phyloP scores from a whole-genome alignment of 2,329 filamentous ascomycete species.

The Blumeriella jaapii region DNA sequence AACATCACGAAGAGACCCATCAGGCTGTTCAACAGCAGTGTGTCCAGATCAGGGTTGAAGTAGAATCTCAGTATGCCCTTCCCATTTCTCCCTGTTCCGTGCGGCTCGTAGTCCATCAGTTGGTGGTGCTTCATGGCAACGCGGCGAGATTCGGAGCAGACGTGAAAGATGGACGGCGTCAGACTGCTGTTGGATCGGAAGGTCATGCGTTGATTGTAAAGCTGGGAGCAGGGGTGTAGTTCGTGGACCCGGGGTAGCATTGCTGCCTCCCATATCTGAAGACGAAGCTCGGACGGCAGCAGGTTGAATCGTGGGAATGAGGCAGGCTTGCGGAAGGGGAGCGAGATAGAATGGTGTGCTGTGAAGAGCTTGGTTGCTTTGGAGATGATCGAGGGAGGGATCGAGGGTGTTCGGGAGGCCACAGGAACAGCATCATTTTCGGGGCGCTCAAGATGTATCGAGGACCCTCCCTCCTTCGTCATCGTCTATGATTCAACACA shows the following conservation, averaged over 20 bases:
- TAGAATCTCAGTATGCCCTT: slow-evolving; percentile 25
- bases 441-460: too few species aligned
- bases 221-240: slow-evolving; percentile 23
- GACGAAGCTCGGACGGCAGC: slow-evolving; percentile 21
- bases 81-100: slow-evolving; percentile 7
- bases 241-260: slow-evolving; percentile 23
- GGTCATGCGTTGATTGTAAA: slow-evolving; percentile 25
- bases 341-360: slow-evolving; percentile 56
- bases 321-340: slow-evolving; percentile 8
- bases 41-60: slow-evolving; percentile 22
- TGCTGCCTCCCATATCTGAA: slow-evolving; percentile 21
- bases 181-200: slow-evolving; percentile 24
- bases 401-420: too few species aligned
- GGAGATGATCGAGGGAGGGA: neutral
- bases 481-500: too few species aligned
- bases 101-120: slow-evolving; percentile 21
- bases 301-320: slow-evolving; percentile 17
- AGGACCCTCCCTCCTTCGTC: too few species aligned
- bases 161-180: slow-evolving; percentile 21
- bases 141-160: slow-evolving; percentile 18
- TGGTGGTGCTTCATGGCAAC: slow-evolving; percentile 20
- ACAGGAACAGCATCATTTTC: too few species aligned
- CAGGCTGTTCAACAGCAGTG: slow-evolving; percentile 22
- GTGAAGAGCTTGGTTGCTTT: slow-evolving; percentile 52
- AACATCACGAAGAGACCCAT: slow-evolving; percentile 26